Evolutionary conservation across 2,329 filamentous ascomycete species (phyloP).

Genomic region (Beauveria sp.): DNA sequence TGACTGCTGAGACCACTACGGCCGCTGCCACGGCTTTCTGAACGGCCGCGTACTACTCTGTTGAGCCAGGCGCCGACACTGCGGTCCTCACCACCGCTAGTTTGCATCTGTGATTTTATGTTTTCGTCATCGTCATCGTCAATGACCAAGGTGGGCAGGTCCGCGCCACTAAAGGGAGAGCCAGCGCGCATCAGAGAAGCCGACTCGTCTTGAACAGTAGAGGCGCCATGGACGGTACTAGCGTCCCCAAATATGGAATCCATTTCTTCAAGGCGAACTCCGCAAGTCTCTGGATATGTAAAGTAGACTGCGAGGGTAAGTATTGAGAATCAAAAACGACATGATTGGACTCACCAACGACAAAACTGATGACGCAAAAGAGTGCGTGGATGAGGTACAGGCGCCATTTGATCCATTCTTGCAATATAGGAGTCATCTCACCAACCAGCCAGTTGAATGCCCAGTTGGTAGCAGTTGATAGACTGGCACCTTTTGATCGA

Average conservation of each 20-base stretch:
- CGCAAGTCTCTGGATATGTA: conserved; percentile 93
- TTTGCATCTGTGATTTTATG: conserved; percentile 33
- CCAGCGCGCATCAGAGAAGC: conserved; percentile 72
- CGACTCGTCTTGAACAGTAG: conserved; percentile 67
- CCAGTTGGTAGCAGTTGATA: conserved; percentile 97
- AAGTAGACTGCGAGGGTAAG: conserved; percentile 68
- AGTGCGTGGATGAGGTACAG: conserved; percentile 94
- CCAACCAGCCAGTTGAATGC: conserved; percentile 97
- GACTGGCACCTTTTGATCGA: conserved; percentile 89
- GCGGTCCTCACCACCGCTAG: conserved; percentile 27
- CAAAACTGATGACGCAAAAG: conserved; percentile 91
- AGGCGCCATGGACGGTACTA: conserved; percentile 71
- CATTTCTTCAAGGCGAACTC: conserved; percentile 95
- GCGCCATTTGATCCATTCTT: conserved; percentile 88
- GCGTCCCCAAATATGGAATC: conserved; percentile 89
- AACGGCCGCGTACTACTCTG: conserved; percentile 32
- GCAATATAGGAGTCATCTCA: conserved; percentile 86
- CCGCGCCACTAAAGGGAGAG: conserved; percentile 69
- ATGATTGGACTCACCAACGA: conserved; percentile 68
- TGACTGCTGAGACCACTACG: conserved; percentile 31
- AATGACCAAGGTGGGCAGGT: conserved; percentile 74
- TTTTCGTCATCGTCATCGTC: conserved; percentile 50
- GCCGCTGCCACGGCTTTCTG: conserved; percentile 28
- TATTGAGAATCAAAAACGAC: neutral
- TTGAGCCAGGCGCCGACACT: conserved; percentile 45